These are phyloP conservation scores for Trichoderma sp. DNA, from an alignment of 2,329 filamentous ascomycete species.

Conservation along the genomic window DNA sequence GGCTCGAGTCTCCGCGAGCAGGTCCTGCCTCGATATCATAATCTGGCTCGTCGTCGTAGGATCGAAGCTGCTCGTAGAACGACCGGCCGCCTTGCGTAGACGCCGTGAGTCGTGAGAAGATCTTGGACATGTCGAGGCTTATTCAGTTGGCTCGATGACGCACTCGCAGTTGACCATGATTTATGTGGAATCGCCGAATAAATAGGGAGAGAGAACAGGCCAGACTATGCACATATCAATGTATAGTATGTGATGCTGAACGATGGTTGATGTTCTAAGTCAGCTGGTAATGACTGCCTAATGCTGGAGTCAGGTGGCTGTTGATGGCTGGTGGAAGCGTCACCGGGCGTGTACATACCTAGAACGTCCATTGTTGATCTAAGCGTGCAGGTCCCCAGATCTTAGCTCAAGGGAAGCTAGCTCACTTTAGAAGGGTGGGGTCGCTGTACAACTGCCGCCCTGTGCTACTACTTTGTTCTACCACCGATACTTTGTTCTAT, in stretches of 20 bases:
- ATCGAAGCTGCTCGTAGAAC: constrained; percentile 53
- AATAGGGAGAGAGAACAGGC: neutral
- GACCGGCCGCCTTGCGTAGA: constrained; percentile 37
- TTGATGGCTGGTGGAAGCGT: neutral
- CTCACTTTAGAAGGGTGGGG: neutral
- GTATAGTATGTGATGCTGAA: neutral
- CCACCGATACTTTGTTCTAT: neutral
- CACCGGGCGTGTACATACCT: neutral
- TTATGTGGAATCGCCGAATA: constrained; percentile 6
- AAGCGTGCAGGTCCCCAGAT: constrained; percentile 10
- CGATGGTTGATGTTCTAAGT: neutral
- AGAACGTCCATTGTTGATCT: neutral
- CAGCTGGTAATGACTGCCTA: constrained; percentile 11
- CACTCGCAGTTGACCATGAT: neutral
- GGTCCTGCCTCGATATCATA: constrained; percentile 45
- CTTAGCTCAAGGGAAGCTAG: constrained; percentile 1
- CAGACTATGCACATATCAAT: constrained; percentile 5
- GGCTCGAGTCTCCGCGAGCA: constrained; percentile 57
- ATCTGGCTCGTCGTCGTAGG: constrained; percentile 43
- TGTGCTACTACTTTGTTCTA: too few relatives aligned
- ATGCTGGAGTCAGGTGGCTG: constrained; percentile 12
- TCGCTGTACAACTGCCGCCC: neutral
- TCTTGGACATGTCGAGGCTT: constrained; percentile 36
- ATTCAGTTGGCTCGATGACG: neutral
- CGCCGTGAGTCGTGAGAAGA: constrained; percentile 47